phyloP scores from a whole-genome alignment of 1,284 basidiomycete species.

The Dichomitus squalens region DNA sequence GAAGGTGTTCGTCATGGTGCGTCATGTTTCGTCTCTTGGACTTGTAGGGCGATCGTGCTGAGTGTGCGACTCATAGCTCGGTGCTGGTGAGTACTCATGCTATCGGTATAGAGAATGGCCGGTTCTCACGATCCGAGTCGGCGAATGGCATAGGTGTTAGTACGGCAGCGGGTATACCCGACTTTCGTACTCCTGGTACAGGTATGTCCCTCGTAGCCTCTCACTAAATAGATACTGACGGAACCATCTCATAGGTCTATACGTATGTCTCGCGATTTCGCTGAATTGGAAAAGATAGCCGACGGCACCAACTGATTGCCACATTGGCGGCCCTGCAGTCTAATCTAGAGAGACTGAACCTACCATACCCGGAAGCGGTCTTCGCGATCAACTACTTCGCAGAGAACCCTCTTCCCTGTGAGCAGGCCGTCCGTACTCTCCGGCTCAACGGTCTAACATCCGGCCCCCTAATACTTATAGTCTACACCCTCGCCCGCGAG shows the following conservation, averaged over 20 bases:
- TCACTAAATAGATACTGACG: neutral
- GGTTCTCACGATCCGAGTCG: too few species aligned
- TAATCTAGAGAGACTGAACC: slow-evolving; percentile 70
- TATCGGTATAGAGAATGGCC: slow-evolving; percentile 3
- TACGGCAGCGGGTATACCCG: slow-evolving; percentile 80
- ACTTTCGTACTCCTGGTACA: slow-evolving; percentile 78
- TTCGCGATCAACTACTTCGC: slow-evolving; percentile 80
- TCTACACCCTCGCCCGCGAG: slow-evolving; percentile 88
- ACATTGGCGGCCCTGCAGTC: slow-evolving; percentile 44
- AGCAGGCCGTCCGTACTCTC: slow-evolving; percentile 24
- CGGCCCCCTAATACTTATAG: slow-evolving; percentile 38
- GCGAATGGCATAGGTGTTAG: slow-evolving; percentile 67
- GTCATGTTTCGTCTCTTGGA: slow-evolving; percentile 20
- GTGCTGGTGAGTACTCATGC: slow-evolving; percentile 48
- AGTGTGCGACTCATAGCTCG: slow-evolving; percentile 44
- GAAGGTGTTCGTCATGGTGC: slow-evolving; percentile 74
- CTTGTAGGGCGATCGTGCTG: neutral
- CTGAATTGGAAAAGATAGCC: neutral
- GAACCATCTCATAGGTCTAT: slow-evolving; percentile 48
- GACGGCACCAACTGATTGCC: neutral
- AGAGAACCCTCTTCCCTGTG: slow-evolving; percentile 73
- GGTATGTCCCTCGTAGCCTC: slow-evolving; percentile 41
- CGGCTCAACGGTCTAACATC: neutral
- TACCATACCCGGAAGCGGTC: slow-evolving; percentile 82
- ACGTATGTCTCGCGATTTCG: slow-evolving; percentile 38